Base-by-base conservation (phyloP, 345 rosid species). In the Viola odorata region DNA sequence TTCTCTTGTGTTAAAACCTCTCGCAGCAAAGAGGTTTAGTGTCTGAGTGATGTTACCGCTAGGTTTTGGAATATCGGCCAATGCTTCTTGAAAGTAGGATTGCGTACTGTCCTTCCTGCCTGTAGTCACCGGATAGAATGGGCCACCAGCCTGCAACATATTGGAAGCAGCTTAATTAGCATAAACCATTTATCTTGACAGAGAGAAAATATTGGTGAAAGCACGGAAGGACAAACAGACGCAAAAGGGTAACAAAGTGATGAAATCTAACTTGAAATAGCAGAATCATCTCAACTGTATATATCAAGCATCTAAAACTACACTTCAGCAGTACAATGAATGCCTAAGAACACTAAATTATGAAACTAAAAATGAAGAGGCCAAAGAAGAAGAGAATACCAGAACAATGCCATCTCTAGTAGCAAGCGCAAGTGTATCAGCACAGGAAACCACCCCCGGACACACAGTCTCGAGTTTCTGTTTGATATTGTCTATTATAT, bases 61-160 rank as follows among this genome's bases (percentile, higher is more conserved):
- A 2, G 86, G 86, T 13, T 39, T 70, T 23, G 87, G 81, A 32
- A 81, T 71, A 17, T 69, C 81, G 45, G 65, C 57, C 67, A 41
- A 49, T 41, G 78, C 81, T 63, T 79, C 77, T 15, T 60, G 8
- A 53, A 41, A 79, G 65, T 77, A 63, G 55, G 84, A 82, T 45
- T 44, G 36, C 17, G 32, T 57, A 52, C 86, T 82, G 67, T 79
- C 86, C 62, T 66, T 79, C 59, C 83, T 74, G 58, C 86, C 83
- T 0, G 86, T 81, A 40, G 77, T 67, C 41, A 81, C 74, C 9
- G 86, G 86, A 72, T 82, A 79, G 66, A 69, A 79, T 1, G 86
- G 84, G 37, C 84, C 82, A 57, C 80, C 84, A 45, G 78, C 71
- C 86, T 79, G 69, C 45, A 23, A 64, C 10, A 64, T 38, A 44